phyloP scores from a whole-genome alignment of 2,329 filamentous ascomycete genomes.

The Arachnomyces sp. region DNA sequence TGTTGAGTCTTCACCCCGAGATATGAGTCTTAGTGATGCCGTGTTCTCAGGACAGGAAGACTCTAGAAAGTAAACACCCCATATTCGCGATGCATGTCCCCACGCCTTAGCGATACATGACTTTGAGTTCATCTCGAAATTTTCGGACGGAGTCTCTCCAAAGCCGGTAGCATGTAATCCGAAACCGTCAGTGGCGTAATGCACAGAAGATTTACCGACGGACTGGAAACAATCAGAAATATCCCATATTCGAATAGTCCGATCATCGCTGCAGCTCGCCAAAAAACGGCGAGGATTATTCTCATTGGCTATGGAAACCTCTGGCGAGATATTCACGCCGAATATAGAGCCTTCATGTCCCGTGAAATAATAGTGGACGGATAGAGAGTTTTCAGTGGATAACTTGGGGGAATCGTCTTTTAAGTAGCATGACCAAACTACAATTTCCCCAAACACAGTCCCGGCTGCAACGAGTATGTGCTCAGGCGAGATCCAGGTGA shows the following conservation, averaged over 20 bases:
- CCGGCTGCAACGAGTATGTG: slow-evolving; percentile 73
- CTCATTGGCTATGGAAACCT: slow-evolving; percentile 32
- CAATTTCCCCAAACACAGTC: slow-evolving; percentile 88
- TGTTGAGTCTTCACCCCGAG: slow-evolving; percentile 79
- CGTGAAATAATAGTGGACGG: slow-evolving; percentile 50
- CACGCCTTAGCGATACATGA: slow-evolving; percentile 63
- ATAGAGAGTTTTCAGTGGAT: slow-evolving; percentile 18
- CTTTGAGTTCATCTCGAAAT: slow-evolving; percentile 27
- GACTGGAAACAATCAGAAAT: slow-evolving; percentile 50
- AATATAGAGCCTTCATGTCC: slow-evolving; percentile 92
- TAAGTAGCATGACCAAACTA: slow-evolving; percentile 70
- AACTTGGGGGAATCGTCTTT: slow-evolving; percentile 6
- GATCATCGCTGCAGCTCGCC: slow-evolving; percentile 89
- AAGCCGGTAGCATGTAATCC: slow-evolving; percentile 56
- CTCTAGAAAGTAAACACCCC: slow-evolving; percentile 65
- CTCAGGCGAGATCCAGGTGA: slow-evolving; percentile 53
- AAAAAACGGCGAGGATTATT: slow-evolving; percentile 54
- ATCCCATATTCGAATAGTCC: slow-evolving; percentile 83
- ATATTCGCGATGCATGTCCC: slow-evolving; percentile 85
- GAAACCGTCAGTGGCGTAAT: slow-evolving; percentile 29
- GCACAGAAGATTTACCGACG: slow-evolving; percentile 23
- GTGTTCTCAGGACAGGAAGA: slow-evolving; percentile 15
- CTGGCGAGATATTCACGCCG: slow-evolving; percentile 68
- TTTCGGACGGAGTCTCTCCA: slow-evolving; percentile 34
- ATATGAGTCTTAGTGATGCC: slow-evolving; percentile 51